phyloP scores from a whole-genome alignment of 1,139 yeast genomes.

The Blastobotrys niveus region DNA sequence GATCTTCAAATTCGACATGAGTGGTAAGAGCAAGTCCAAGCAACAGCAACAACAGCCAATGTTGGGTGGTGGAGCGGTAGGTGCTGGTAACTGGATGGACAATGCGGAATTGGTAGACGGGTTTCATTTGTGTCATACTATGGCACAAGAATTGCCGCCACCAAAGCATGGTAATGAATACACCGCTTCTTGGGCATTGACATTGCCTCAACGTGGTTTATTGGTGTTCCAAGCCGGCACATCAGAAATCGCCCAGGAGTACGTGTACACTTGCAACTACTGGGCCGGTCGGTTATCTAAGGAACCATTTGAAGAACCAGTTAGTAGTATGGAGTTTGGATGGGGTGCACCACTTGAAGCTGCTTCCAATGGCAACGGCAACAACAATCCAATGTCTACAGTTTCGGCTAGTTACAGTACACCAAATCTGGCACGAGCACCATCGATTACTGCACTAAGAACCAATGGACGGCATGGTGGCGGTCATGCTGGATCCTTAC shows the following conservation, averaged over 20 bases:
- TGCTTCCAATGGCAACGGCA: not conserved
- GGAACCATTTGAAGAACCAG: conserved; percentile 58
- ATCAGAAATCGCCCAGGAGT: conserved; percentile 63
- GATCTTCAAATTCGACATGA: conserved; percentile 29
- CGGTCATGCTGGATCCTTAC: not conserved
- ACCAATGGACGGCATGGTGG: not conserved
- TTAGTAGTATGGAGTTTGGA: conserved; percentile 76
- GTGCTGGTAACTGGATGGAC: conserved; percentile 64
- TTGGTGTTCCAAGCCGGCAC: conserved; percentile 50
- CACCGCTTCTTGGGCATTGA: conserved; percentile 31
- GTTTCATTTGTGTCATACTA: conserved; percentile 32
- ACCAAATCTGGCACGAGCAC: not conserved
- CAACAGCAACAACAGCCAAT: conserved; percentile 44
- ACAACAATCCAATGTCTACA: not conserved
- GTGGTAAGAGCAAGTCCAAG: conserved; percentile 1
- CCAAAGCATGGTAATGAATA: conserved; percentile 28
- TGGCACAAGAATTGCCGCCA: conserved; percentile 33
- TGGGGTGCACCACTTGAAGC: conserved; percentile 44
- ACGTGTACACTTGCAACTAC: conserved; percentile 73
- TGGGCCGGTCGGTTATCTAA: conserved; percentile 87
- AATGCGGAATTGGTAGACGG: conserved; percentile 32
- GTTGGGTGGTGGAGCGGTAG: conserved; percentile 53
- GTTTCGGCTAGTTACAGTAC: not conserved
- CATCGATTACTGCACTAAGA: conserved; percentile 7
- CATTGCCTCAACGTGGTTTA: conserved; percentile 35